Conservation (phyloP, 1,284 basidiomycete species). For the Prillingera fragicola region DNA sequence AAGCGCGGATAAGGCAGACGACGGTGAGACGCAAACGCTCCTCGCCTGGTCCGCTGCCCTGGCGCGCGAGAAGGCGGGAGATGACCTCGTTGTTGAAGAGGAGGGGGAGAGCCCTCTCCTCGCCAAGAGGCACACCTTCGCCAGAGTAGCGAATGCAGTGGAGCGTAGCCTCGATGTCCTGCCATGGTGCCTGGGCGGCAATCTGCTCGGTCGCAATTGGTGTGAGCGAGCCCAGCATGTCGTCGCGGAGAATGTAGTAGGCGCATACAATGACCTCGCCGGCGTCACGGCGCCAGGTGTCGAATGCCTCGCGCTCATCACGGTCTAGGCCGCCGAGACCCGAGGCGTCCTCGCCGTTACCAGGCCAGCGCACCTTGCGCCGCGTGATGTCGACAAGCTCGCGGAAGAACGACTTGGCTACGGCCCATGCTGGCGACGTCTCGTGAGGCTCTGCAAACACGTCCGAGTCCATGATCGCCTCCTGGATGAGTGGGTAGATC, state of each 20-base stretch:
- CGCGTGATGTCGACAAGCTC: conserved; percentile 67
- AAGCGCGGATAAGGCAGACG: conserved; percentile 64
- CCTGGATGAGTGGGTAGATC: conserved; percentile 84
- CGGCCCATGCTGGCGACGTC: conserved; percentile 47
- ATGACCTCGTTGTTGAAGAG: conserved; percentile 68
- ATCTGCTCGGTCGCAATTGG: conserved; percentile 56
- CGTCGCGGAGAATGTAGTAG: conserved; percentile 78
- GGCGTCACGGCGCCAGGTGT: conserved; percentile 70
- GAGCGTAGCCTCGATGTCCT: conserved; percentile 73
- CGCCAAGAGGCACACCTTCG: conserved; percentile 74
- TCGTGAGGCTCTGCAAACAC: conserved; percentile 52
- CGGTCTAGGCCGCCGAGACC: conserved; percentile 56
- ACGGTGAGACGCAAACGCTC: conserved; percentile 66
- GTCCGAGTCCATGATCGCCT: conserved; percentile 72
- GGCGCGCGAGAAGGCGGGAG: conserved; percentile 44
- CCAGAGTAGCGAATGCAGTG: conserved; percentile 78
- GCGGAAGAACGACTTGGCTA: conserved; percentile 69
- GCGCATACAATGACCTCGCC: conserved; percentile 87
- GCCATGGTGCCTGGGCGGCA: conserved; percentile 28
- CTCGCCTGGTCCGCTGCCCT: conserved; percentile 53
- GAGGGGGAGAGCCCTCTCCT: conserved; percentile 58
- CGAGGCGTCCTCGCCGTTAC: conserved; percentile 48
- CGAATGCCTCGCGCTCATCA: conserved; percentile 48
- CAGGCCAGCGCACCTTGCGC: conserved; percentile 66
- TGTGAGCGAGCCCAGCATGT: conserved; percentile 68